Conservation (phyloP, 2,329 filamentous ascomycete genomes). For the Fusarium algeriense region DNA sequence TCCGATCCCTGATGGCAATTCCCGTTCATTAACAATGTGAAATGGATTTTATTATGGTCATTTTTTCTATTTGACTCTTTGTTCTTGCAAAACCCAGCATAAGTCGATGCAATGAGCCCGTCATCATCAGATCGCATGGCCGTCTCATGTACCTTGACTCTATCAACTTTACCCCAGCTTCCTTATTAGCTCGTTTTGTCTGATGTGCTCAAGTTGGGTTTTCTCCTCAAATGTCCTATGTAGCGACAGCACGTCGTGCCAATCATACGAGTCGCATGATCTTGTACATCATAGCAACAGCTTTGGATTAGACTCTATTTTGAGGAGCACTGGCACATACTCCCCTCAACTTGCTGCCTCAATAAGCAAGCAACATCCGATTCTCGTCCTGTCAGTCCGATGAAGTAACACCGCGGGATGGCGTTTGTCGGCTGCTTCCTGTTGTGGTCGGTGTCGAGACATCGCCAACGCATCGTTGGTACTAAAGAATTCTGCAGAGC, state of each 20-base stretch:
- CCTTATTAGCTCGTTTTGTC: background rate
- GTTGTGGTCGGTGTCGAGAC: slow-evolving; percentile 21
- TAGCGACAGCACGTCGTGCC: background rate
- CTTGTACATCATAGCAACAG: background rate
- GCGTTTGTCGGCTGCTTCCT: slow-evolving; percentile 23
- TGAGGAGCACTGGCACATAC: background rate
- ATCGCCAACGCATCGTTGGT: slow-evolving; percentile 35
- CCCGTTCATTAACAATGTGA: background rate
- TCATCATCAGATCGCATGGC: background rate
- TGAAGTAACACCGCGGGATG: slow-evolving; percentile 20
- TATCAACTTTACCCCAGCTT: background rate
- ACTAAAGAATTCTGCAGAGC: slow-evolving; percentile 6
- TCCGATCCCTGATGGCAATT: slow-evolving; percentile 9
- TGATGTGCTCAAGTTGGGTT: background rate
- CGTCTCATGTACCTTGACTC: background rate
- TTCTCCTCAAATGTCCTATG: background rate
- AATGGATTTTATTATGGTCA: background rate
- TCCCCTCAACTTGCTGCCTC: background rate
- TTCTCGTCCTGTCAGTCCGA: slow-evolving; percentile 12
- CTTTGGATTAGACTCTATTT: too few relatives aligned
- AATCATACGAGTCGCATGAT: slow-evolving; percentile 5
- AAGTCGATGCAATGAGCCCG: too few relatives aligned
- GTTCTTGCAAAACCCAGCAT: background rate
- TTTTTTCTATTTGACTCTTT: background rate
- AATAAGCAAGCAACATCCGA: background rate